phyloP scores from a whole-genome alignment of 163 green algal species.

The Prototheca stagnorum region DNA sequence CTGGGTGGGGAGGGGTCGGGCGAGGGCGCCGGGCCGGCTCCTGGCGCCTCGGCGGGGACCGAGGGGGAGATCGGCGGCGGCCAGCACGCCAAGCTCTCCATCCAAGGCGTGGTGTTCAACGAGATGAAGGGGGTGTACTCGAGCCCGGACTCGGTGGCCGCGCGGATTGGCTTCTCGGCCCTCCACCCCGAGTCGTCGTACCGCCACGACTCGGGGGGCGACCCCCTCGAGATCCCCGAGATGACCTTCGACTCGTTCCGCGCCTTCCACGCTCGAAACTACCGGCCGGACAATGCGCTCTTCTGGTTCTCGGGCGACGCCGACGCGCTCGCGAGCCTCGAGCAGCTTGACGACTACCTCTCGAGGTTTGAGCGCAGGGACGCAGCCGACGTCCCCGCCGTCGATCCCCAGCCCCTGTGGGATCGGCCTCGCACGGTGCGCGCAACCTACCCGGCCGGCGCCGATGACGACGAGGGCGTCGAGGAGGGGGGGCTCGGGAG shows the following conservation, averaged over 20 bases:
- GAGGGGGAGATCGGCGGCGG: too few species aligned
- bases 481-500: too few species aligned
- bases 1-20: too few species aligned
- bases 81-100: too few species aligned
- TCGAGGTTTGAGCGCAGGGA: slow-evolving; percentile 48
- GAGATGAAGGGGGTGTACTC: slow-evolving; percentile 99
- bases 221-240: slow-evolving; percentile 81
- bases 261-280: slow-evolving; percentile 92
- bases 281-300: slow-evolving; percentile 87
- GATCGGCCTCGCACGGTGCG: slow-evolving; percentile 23
- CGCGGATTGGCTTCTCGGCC: slow-evolving; percentile 44
- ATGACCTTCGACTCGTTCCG: slow-evolving; percentile 91
- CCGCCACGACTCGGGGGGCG: slow-evolving; percentile 77
- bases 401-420: slow-evolving; percentile 60
- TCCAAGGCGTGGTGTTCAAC: slow-evolving; percentile 97
- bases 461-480: slow-evolving; percentile 27
- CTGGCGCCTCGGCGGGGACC: background rate
- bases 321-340: slow-evolving; percentile 62
- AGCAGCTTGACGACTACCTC: slow-evolving; percentile 62
- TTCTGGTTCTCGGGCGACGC: slow-evolving; percentile 99
- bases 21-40: slow-evolving; percentile 19
- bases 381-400: slow-evolving; percentile 33
- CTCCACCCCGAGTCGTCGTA: slow-evolving; percentile 69
- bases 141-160: slow-evolving; percentile 78
- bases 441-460: slow-evolving; percentile 64